Evolutionary conservation across 2,329 filamentous ascomycete genomes (phyloP), one percentile per base, ranked within the genome.

Genomic region (Fusarium anthophilum): DNA sequence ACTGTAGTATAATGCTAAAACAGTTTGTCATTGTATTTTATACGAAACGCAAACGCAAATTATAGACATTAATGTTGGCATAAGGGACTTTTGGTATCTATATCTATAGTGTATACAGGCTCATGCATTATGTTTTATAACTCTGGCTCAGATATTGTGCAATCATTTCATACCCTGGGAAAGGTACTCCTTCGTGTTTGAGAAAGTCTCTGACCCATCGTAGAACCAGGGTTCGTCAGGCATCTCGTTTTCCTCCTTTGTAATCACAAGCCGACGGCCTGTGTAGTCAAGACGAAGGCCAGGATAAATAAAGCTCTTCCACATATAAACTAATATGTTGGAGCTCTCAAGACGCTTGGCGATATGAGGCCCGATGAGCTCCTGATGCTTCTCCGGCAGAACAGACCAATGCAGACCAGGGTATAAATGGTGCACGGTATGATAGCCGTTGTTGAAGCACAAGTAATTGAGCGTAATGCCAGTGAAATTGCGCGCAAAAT

Each of bases 361-460:
- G 2, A 69, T 44, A 0, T 58, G 44, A 4, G 66, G 65, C 1
- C 28, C 41, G 10, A 69, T 69, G 5, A 69, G 66, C 35, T 69
- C 66, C 3, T 41, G 15, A 4, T 69, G 66, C 35, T 69, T 69
- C 51, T 69, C 22, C 0, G 66, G 66, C 7, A 69, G 32, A 1
- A 69, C 22, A 13, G 66, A 69, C 66, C 66, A 69, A 30, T 69
- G 66, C 5, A 69, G 24, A 0, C 66, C 66, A 17, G 66, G 66
- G 30, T 69, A 50, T 18, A 69, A 3, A 28, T 69, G 66, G 30
- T 69, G 66, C 9, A 69, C 66, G 6, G 66, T 69, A 7, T 69
- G 66, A 17, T 69, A 69, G 6, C 66, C 66, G 7, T 69, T 69
- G 22, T 69, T 69, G 24, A 69, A 69, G 24, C 57, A 69, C 24